A percentile compares a stretch with the other conserved stretches of the same genome.
phyloP scores from a whole-genome alignment of 495 filamentous ascomycete genomes.

The Talaromyces nanjingensis region DNA sequence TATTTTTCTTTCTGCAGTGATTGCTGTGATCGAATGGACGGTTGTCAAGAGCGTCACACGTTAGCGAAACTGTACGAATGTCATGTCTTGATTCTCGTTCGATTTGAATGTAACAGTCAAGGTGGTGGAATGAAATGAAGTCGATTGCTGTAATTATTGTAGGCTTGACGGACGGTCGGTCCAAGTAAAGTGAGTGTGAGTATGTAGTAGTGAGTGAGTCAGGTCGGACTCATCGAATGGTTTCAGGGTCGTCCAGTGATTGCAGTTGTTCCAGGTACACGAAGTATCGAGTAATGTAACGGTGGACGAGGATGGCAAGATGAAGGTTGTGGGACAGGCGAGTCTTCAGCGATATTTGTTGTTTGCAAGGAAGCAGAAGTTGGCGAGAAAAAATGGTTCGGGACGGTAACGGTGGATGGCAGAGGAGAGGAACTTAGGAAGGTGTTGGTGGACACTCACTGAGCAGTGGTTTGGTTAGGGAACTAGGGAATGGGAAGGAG shows the following conservation, averaged over 20 bases:
- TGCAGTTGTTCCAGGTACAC: background rate
- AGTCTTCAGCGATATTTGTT: background rate
- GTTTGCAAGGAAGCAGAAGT: background rate
- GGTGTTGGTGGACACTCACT: background rate
- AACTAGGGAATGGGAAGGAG: background rate
- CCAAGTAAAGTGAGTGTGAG: background rate
- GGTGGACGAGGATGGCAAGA: background rate
- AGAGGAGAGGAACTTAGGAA: background rate
- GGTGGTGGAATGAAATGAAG: background rate
- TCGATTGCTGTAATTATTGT: background rate
- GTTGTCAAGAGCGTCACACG: background rate
- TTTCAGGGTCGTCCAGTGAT: background rate
- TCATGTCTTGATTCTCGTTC: background rate
- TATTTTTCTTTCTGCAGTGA: background rate
- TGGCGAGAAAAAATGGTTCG: background rate
- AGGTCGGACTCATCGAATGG: background rate
- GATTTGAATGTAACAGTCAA: background rate
- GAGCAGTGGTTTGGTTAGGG: background rate
- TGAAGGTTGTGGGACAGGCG: background rate
- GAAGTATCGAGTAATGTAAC: background rate
- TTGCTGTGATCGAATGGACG: background rate
- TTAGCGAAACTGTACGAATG: background rate
- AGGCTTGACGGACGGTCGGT: background rate
- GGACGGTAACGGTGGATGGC: background rate
- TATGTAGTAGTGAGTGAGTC: background rate